phyloP scores from a whole-genome alignment of 805 yeast species.

The Lipomyces mesembrius region DNA sequence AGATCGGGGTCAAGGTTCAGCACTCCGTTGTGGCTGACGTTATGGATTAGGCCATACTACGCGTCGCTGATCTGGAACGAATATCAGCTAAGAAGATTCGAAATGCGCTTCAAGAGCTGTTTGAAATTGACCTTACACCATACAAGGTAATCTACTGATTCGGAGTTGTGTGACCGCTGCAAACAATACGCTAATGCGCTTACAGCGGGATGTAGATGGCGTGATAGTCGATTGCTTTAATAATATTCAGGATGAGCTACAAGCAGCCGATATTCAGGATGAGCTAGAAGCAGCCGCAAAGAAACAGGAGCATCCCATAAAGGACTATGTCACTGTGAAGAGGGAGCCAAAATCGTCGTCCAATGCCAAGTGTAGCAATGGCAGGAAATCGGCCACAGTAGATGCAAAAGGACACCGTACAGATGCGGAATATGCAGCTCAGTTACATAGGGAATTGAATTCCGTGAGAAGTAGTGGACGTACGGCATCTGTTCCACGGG shows the following conservation, averaged over 20 bases:
- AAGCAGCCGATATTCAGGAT: conserved; percentile 47
- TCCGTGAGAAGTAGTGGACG: conserved; percentile 19
- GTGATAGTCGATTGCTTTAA: conserved; percentile 64
- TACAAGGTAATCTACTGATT: conserved; percentile 44
- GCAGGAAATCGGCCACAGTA: conserved; percentile 2
- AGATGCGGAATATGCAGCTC: conserved; percentile 32
- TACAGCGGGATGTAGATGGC: conserved; percentile 61
- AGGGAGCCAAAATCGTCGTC: background rate
- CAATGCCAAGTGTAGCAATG: conserved; percentile 6
- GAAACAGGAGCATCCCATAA: conserved; percentile 40
- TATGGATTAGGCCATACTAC: conserved; percentile 65
- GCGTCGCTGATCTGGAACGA: conserved; percentile 69
- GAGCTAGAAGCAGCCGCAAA: conserved; percentile 43
- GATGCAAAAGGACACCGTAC: conserved; percentile 32
- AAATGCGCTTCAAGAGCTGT: conserved; percentile 71
- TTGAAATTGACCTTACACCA: conserved; percentile 57
- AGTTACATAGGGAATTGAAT: conserved; percentile 28
- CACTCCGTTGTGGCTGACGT: background rate
- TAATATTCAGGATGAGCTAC: conserved; percentile 51
- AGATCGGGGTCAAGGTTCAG: background rate
- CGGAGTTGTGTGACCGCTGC: background rate
- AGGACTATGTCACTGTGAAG: conserved; percentile 13
- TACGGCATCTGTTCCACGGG: background rate
- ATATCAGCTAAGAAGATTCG: conserved; percentile 74
- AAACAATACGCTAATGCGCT: conserved; percentile 1